Evolutionary conservation across 495 filamentous ascomycete genomes (phyloP), one percentile per base, ranked within the genome.

Genomic region (Bathelium albidoporum): DNA sequence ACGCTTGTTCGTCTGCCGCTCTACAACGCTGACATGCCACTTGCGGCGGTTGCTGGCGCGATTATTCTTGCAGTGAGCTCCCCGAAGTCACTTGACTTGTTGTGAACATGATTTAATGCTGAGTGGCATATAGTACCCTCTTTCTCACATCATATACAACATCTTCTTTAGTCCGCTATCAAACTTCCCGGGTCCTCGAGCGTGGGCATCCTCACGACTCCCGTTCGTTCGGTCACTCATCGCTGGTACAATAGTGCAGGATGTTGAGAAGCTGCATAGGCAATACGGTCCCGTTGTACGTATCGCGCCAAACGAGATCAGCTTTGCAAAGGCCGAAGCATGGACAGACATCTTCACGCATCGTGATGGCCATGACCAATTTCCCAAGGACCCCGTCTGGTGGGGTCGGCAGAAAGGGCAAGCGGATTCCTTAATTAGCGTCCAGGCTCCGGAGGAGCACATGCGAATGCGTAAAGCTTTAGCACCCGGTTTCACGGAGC

Each of bases 401-500:
- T 39, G 34, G 34, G 34, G 34, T 14, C 34, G 34, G 5, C 34
- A 39, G 14, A 14, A 5, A 39, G 34, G 34, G 5, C 34, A 14
- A 14, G 5, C 34, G 14, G 34, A 39, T 14, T 5, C 34, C 14
- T 14, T 39, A 5, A 5, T 39, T 5, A 39, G 34, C 14, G 14
- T 39, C 14, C 34, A 5, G 14, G 14, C 34, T 14, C 5, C 14
- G 5, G 34, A 39, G 14, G 34, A 14, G 14, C 34, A 39, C 14
- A 14, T 14, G 5, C 34, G 34, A 5, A 39, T 39, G 34, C 64
- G 73, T 29, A 62, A 72, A 1, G 67, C 67, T 11, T 39, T 75
- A 34, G 65, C 67, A n/a, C 67, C 73, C 39, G 65, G 69, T 1
- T 75, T 75, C 60, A 65, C 62, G 9, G 66, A 73, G 59, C 65